Percentiles rank a stretch among this genome's conserved stretches.
Evolutionary conservation across 352 stramenopile species (phyloP).

Genomic region (Pythium graminicola): DNA sequence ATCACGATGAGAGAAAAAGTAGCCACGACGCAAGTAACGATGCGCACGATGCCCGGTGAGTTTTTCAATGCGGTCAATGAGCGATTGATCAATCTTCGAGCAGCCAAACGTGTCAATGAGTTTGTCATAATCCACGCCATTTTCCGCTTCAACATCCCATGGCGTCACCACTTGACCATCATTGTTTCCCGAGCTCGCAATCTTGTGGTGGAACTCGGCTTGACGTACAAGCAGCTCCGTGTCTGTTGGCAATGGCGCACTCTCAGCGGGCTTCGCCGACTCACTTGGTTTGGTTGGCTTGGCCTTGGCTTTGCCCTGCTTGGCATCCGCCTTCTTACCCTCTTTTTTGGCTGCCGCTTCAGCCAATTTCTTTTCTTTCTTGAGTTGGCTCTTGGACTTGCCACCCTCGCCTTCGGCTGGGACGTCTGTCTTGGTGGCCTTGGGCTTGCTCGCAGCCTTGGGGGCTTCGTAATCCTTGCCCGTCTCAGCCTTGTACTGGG

Average conservation of each 20-base stretch:
- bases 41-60: conserved; percentile 93
- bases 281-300: conserved; percentile 55
- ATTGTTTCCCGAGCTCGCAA: conserved; percentile 39
- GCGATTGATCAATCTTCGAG: conserved; percentile 87
- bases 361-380: conserved; percentile 85
- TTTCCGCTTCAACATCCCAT: conserved; percentile 92
- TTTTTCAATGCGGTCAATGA: conserved; percentile 94
- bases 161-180: conserved; percentile 86
- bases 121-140: conserved; percentile 98
- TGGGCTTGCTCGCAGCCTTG: conserved; percentile 29
- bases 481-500: conserved; percentile 65
- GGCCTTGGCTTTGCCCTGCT: conserved; percentile 23
- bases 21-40: conserved; percentile 95
- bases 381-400: conserved; percentile 84
- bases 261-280: conserved; percentile 61
- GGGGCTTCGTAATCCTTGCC: conserved; percentile 49
- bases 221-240: conserved; percentile 64
- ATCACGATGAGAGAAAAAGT: conserved; percentile 99
- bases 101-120: conserved; percentile 98
- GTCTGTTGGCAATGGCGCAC: conserved; percentile 47
- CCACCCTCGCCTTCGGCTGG: conserved; percentile 22
- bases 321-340: conserved; percentile 30
- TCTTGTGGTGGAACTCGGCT: conserved; percentile 64
- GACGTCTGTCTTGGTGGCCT: neutral
- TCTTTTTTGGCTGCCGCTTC: conserved; percentile 59